Conservation (phyloP, 73 alveolate genomes). For the Paramecium pentaurelia region DNA sequence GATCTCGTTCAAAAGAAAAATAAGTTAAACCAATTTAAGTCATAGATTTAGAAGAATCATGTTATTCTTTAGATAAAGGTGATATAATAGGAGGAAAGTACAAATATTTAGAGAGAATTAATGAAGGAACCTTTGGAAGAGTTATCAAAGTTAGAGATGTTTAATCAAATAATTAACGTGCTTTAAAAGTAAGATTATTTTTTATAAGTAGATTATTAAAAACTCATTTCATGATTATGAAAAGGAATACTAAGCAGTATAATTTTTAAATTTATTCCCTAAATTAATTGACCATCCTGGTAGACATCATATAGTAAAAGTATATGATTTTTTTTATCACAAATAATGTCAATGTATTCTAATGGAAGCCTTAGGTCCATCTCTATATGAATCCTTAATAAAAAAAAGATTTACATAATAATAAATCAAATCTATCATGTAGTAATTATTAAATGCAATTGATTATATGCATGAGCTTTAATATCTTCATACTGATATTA, state of each 20-base stretch:
- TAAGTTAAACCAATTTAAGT: not conserved
- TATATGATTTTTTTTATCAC: not conserved
- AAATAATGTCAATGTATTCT: not conserved
- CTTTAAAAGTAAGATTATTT: not conserved
- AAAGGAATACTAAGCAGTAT: not conserved
- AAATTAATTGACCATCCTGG: not conserved
- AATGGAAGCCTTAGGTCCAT: not conserved
- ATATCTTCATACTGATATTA: conserved; percentile 83
- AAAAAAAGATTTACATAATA: not conserved
- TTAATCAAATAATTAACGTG: not conserved
- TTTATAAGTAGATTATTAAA: not conserved
- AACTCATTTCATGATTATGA: not conserved
- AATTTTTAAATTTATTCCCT: not conserved
- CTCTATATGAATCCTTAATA: not conserved
- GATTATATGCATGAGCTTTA: conserved; percentile 57
- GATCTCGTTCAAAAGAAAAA: not conserved
- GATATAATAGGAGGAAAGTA: not conserved
- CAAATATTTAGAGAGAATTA: not conserved
- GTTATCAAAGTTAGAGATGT: not conserved
- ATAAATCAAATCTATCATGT: not conserved
- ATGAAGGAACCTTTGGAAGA: conserved; percentile 23
- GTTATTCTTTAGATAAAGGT: not conserved
- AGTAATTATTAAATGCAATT: conserved; percentile 17
- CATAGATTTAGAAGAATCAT: not conserved
- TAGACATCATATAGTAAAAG: not conserved